These are phyloP conservation scores for Barbatosphaeria neglecta DNA, from an alignment of 495 filamentous ascomycete genomes.

Conservation along the genomic window DNA sequence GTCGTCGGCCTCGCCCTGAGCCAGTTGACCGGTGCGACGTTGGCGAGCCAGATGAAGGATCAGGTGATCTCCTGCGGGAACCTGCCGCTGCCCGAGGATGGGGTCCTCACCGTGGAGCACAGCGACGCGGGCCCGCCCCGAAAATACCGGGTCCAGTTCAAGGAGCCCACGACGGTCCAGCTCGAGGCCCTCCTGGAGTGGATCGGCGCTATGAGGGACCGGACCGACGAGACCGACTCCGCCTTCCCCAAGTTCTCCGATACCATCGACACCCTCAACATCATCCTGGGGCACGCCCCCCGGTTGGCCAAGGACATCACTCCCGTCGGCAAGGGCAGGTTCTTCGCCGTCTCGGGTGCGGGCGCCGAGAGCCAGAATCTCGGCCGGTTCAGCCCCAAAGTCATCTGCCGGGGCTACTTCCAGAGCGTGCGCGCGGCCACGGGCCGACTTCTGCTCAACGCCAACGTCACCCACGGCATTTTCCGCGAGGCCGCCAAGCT, in stretches of 20 bases:
- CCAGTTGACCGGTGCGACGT: conserved; percentile 13
- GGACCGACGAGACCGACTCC: conserved; percentile 13
- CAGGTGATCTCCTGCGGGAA: conserved; percentile 33
- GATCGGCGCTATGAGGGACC: conserved; percentile 31
- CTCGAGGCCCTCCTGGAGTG: conserved; percentile 41
- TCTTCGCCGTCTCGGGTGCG: conserved; percentile 22
- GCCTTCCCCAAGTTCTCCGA: conserved; percentile 27
- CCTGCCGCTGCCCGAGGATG: conserved; percentile 21
- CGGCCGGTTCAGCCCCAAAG: conserved; percentile 25
- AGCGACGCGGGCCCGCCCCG: conserved; percentile 28
- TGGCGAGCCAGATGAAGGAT: conserved; percentile 49
- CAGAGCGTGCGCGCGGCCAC: conserved; percentile 56
- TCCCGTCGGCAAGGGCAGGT: conserved; percentile 27
- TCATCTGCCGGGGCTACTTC: conserved; percentile 52
- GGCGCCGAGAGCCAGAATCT: not conserved
- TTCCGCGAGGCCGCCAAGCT: conserved; percentile 23
- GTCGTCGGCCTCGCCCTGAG: conserved; percentile 41
- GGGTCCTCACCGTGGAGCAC: conserved; percentile 27
- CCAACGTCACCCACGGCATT: conserved; percentile 38
- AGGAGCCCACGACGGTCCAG: conserved; percentile 21
- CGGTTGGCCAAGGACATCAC: conserved; percentile 15
- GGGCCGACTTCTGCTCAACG: conserved; percentile 50
- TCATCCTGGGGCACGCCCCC: conserved; percentile 32
- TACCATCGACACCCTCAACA: conserved; percentile 36
- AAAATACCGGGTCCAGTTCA: conserved; percentile 19